Evolutionary conservation across 2,329 filamentous ascomycete genomes (phyloP).

Genomic region (Alternaria infectoria): DNA sequence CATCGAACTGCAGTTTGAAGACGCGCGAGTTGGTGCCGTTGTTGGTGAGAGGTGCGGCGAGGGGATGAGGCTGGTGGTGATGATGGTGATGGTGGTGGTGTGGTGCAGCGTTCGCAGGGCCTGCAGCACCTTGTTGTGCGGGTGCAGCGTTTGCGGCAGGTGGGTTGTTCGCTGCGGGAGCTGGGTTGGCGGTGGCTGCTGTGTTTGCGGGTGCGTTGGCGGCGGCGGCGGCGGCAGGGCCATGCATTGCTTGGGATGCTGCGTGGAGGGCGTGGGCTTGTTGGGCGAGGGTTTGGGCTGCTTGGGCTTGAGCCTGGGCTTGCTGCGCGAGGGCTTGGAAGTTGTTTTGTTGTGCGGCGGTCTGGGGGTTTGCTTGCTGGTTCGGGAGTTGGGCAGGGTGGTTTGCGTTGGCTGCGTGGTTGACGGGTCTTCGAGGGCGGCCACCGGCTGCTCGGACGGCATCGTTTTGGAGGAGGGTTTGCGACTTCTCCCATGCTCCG

Average conservation of each 20-base stretch:
- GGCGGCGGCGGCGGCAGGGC: slow-evolving; percentile 13
- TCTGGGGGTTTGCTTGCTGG: slow-evolving; percentile 17
- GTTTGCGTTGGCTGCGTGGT: slow-evolving; percentile 27
- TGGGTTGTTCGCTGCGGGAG: slow-evolving; percentile 12
- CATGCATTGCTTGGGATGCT: slow-evolving; percentile 38
- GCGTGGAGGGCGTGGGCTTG: slow-evolving; percentile 45
- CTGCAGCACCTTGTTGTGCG: slow-evolving; percentile 21
- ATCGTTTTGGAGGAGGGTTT: slow-evolving; percentile 77
- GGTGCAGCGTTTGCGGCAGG: slow-evolving; percentile 16
- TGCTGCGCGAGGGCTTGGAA: slow-evolving; percentile 45
- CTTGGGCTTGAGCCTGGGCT: slow-evolving; percentile 46
- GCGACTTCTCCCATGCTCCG: slow-evolving; percentile 81
- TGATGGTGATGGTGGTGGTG: slow-evolving; percentile 38
- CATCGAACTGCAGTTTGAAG: slow-evolving; percentile 97
- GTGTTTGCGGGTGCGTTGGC: slow-evolving; percentile 12
- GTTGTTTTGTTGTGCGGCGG: slow-evolving; percentile 31
- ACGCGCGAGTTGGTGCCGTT: slow-evolving; percentile 66
- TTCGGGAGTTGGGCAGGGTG: slow-evolving; percentile 26
- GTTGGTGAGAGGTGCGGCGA: slow-evolving; percentile 29
- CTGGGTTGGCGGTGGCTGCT: background rate
- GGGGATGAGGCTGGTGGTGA: slow-evolving; percentile 40
- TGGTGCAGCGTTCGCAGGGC: slow-evolving; percentile 20
- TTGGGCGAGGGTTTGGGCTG: slow-evolving; percentile 42
- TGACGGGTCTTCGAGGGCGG: slow-evolving; percentile 39
- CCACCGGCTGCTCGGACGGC: slow-evolving; percentile 59